Evolutionary conservation across 23 red algal genomes (phyloP).

Genomic region (Gracilaria domingensis): DNA sequence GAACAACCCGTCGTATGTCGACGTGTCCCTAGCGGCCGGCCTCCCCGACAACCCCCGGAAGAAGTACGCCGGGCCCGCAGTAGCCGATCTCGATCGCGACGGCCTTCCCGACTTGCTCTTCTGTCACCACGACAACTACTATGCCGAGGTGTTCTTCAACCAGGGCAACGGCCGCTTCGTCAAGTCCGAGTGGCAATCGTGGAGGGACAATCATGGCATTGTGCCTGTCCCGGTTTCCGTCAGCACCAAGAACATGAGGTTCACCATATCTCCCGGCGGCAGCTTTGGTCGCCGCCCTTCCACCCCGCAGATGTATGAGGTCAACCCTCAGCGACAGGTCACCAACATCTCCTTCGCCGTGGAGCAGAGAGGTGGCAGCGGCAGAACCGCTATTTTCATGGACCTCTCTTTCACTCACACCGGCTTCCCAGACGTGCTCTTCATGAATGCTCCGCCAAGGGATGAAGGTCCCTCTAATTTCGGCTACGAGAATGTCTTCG

Average conservation of each 20-base stretch:
- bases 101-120: slow-evolving; percentile 47
- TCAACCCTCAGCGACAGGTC: not conserved
- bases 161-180: slow-evolving; percentile 16
- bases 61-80: slow-evolving; percentile 47
- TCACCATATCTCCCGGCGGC: slow-evolving; percentile 45
- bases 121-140: slow-evolving; percentile 32
- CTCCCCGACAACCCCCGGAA: slow-evolving; percentile 18
- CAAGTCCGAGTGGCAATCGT: not conserved
- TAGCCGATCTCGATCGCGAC: slow-evolving; percentile 68
- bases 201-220: slow-evolving; percentile 53
- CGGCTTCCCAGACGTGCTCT: slow-evolving; percentile 13
- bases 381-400: slow-evolving; percentile 39
- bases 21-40: slow-evolving; percentile 6
- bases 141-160: slow-evolving; percentile 37
- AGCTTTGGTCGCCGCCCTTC: not conserved
- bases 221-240: slow-evolving; percentile 7
- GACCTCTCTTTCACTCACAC: slow-evolving; percentile 13
- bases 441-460: slow-evolving; percentile 12
- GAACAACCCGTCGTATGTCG: slow-evolving; percentile 1
- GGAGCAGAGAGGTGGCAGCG: not conserved
- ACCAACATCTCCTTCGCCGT: not conserved
- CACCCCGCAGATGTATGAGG: slow-evolving; percentile 40
- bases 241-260: not conserved
- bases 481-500: slow-evolving; percentile 12
- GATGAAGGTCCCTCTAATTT: not conserved